phyloP scores from a whole-genome alignment of 345 rosid species.

The Nasturtium officinale region DNA sequence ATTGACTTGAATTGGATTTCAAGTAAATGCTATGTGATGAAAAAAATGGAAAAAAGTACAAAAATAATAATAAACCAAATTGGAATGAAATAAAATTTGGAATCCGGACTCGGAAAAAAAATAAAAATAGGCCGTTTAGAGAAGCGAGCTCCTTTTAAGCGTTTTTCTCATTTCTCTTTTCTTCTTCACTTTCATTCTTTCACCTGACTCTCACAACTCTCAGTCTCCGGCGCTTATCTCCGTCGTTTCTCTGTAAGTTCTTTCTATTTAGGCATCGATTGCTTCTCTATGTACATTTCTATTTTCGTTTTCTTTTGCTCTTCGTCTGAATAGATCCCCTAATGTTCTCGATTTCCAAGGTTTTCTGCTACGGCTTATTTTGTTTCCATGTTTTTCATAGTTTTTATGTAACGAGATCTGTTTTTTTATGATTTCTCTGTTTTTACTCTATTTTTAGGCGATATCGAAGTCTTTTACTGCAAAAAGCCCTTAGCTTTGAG shows the following conservation, averaged over 20 bases:
- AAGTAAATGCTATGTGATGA: too few relatives aligned
- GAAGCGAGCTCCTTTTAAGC: background rate
- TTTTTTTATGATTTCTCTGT: background rate
- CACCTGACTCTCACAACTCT: constrained; percentile 1
- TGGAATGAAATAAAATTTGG: constrained; percentile 26
- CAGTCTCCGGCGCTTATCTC: constrained; percentile 24
- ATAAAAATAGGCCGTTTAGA: constrained; percentile 4
- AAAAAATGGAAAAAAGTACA: background rate
- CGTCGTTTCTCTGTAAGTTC: constrained; percentile 31
- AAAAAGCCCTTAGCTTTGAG: background rate
- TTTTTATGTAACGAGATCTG: background rate
- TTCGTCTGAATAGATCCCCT: background rate
- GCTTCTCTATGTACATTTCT: background rate
- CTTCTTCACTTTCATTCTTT: background rate
- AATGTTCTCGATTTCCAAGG: background rate
- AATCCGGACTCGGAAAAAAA: constrained; percentile 27
- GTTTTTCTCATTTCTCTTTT: too few relatives aligned
- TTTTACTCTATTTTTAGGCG: background rate
- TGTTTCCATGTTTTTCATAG: background rate
- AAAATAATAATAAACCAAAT: background rate
- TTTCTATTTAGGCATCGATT: background rate
- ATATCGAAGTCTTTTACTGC: constrained; percentile 16
- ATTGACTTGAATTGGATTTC: background rate
- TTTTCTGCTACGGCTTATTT: background rate
- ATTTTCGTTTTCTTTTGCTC: constrained; percentile 14